These are phyloP conservation scores for Inga oerstediana DNA, from an alignment of 306 rosid species.

Conservation along the genomic window DNA sequence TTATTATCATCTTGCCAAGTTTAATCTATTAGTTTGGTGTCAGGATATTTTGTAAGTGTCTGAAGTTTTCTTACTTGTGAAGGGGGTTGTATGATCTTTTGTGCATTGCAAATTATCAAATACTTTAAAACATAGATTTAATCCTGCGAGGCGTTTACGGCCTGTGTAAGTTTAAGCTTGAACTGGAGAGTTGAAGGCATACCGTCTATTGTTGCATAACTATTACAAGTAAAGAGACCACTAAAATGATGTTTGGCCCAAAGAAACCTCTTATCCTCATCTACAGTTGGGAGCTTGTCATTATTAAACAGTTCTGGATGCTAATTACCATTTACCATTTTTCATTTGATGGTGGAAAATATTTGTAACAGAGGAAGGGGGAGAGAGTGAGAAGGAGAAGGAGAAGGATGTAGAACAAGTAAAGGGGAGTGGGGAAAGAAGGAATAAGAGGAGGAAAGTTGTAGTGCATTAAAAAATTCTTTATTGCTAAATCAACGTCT, in stretches of 20 bases:
- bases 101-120: background rate
- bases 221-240: background rate
- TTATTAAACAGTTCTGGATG: background rate
- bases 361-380: background rate
- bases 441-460: background rate
- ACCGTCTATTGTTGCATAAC: background rate
- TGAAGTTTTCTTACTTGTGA: background rate
- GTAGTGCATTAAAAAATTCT: background rate
- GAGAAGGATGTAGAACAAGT: background rate
- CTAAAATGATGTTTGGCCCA: background rate
- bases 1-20: background rate
- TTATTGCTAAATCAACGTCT: background rate
- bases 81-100: background rate
- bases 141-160: background rate
- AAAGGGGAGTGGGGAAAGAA: background rate
- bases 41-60: background rate
- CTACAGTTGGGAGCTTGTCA: background rate
- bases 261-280: background rate
- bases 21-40: background rate
- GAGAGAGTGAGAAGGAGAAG: background rate
- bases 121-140: background rate
- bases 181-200: background rate
- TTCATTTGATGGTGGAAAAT: background rate
- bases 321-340: background rate
- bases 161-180: background rate